These are phyloP conservation scores for Nemania diffusa DNA, from an alignment of 2,329 filamentous ascomycete genomes.

Conservation along the genomic window DNA sequence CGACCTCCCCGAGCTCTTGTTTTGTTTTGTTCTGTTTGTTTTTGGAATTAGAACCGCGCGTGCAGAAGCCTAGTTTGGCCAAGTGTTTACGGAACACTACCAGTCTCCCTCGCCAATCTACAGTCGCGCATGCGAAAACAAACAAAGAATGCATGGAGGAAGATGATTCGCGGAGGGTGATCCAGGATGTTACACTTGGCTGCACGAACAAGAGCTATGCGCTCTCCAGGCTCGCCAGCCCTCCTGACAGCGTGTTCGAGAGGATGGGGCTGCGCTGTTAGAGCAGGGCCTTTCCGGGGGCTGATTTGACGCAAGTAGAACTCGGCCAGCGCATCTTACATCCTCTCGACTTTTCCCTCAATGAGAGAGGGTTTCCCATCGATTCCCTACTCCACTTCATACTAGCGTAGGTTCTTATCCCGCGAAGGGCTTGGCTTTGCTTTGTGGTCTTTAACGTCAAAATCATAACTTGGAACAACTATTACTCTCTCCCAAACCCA, in stretches of 20 bases:
- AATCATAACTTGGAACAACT: slow-evolving; percentile 35
- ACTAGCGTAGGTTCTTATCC: slow-evolving; percentile 5
- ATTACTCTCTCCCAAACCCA: slow-evolving; percentile 34
- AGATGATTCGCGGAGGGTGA: slow-evolving; percentile 47
- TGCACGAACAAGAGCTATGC: slow-evolving; percentile 40
- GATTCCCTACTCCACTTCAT: slow-evolving; percentile 30
- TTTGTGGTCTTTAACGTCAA: slow-evolving; percentile 16
- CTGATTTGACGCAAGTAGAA: slow-evolving; percentile 49
- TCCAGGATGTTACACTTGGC: slow-evolving; percentile 45
- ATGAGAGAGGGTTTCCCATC: slow-evolving; percentile 33
- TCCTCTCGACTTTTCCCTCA: slow-evolving; percentile 33
- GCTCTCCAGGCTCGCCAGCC: slow-evolving; percentile 36
- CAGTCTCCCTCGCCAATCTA: slow-evolving; percentile 31
- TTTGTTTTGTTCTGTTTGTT: slow-evolving; percentile 24
- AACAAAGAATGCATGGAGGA: slow-evolving; percentile 44
- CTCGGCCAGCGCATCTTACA: slow-evolving; percentile 49
- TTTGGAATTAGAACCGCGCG: slow-evolving; percentile 26
- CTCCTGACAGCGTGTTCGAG: slow-evolving; percentile 41
- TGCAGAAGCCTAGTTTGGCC: slow-evolving; percentile 23
- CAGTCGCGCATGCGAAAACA: slow-evolving; percentile 38
- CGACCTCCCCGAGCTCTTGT: slow-evolving; percentile 8
- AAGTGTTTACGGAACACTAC: slow-evolving; percentile 25
- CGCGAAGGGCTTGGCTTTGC: slow-evolving; percentile 23
- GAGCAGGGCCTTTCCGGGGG: slow-evolving; percentile 43
- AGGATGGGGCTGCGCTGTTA: slow-evolving; percentile 44